Evolutionary conservation across 352 stramenopile species (phyloP).

Genomic region (Thraustochytrium sp.): DNA sequence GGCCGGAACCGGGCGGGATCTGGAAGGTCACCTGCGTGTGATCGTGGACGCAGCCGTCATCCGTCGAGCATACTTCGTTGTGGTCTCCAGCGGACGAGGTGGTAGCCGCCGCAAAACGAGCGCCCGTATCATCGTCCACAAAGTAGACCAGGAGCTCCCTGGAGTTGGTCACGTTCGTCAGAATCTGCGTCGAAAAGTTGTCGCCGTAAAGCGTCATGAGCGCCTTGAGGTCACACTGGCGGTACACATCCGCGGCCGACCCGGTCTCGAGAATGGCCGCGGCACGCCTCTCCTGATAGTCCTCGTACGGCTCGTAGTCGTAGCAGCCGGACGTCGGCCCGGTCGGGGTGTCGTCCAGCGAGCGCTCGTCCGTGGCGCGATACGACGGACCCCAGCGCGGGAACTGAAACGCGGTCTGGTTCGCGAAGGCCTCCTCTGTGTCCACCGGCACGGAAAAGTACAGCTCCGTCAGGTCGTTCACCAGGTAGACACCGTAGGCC

Average conservation of each 20-base stretch:
- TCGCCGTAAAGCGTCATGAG: constrained; percentile 15
- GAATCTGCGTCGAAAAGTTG: constrained; percentile 30
- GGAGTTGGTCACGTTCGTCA: constrained; percentile 22
- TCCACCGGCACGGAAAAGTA: constrained; percentile 21
- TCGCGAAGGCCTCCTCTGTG: not conserved
- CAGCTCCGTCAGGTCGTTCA: not conserved
- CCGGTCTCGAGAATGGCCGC: not conserved
- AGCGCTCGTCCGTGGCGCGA: not conserved
- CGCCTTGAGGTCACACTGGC: not conserved
- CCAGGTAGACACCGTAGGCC: constrained; percentile 28
- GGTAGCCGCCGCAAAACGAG: not conserved
- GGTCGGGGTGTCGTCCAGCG: not conserved
- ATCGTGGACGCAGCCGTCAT: constrained; percentile 31
- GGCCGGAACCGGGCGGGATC: constrained; percentile 31
- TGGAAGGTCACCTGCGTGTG: constrained; percentile 33
- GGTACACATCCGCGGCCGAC: constrained; percentile 15
- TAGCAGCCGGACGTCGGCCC: constrained; percentile 35
- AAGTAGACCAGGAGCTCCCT: constrained; percentile 27
- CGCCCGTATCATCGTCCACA: not conserved
- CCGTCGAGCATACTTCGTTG: not conserved
- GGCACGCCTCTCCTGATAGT: not conserved
- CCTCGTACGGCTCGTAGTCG: not conserved
- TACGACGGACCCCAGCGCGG: not conserved
- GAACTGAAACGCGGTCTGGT: not conserved
- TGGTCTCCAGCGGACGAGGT: constrained; percentile 15